Percentiles rank a stretch among this genome's conserved stretches.
phyloP scores from a whole-genome alignment of 352 stramenopile genomes.

The Globisporangium apiculatum region DNA sequence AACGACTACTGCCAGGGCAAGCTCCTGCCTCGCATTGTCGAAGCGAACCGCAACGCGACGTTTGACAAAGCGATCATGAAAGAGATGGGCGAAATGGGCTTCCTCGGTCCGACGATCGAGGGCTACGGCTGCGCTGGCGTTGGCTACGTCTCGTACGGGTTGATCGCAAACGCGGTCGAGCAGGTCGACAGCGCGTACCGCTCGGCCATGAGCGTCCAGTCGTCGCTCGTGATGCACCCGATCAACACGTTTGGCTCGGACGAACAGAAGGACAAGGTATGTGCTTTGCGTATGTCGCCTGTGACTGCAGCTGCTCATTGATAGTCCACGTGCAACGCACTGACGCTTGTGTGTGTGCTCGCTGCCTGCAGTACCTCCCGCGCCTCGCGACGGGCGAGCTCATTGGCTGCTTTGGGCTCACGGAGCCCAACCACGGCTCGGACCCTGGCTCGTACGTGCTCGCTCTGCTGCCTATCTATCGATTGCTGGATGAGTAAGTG shows the following conservation, averaged over 20 bases:
- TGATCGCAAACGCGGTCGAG: constrained; percentile 97
- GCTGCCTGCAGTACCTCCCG: constrained; percentile 84
- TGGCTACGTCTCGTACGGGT: constrained; percentile 94
- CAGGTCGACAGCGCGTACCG: constrained; percentile 95
- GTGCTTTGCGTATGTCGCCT: background rate
- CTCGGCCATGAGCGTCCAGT: constrained; percentile 97
- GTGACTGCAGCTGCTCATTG: no score
- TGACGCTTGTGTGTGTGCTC: constrained; percentile 14
- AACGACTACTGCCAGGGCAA: constrained; percentile 92
- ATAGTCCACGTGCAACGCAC: no score
- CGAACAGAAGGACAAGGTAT: constrained; percentile 91
- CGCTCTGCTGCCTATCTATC: background rate
- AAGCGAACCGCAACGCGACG: constrained; percentile 92
- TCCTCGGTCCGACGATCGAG: constrained; percentile 92
- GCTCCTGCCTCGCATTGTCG: constrained; percentile 90
- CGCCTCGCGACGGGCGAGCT: constrained; percentile 91
- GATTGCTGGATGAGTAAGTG: no score
- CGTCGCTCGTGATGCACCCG: constrained; percentile 96
- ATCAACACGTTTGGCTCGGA: constrained; percentile 97
- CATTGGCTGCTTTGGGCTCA: constrained; percentile 98
- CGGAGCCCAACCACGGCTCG: constrained; percentile 96
- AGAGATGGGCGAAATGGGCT: constrained; percentile 92
- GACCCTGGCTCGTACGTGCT: constrained; percentile 85
- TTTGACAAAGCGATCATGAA: constrained; percentile 94
- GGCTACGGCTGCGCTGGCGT: constrained; percentile 94